Conservation (phyloP, 768 basidiomycete genomes). For the Rhodocollybia butyracea region DNA sequence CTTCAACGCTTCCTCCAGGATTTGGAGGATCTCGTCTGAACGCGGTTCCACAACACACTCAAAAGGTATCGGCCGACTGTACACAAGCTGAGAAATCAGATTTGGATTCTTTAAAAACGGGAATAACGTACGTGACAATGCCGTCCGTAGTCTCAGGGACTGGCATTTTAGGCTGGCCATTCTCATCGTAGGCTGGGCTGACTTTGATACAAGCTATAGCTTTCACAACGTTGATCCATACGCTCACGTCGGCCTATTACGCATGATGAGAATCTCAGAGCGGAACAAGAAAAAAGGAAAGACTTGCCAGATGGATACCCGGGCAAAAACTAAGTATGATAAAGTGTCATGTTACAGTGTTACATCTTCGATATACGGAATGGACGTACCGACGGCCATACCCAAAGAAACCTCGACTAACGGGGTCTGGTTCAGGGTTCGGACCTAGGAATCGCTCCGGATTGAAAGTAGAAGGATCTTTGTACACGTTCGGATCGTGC, state of each 20-base stretch:
- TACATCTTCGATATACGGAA: no score
- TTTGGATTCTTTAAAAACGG: background rate
- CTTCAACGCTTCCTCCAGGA: constrained; percentile 10
- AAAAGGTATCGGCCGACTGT: constrained; percentile 16
- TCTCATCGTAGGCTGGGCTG: no score
- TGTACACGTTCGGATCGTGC: constrained; percentile 23
- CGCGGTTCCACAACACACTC: constrained; percentile 13
- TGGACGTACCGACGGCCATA: constrained; percentile 15
- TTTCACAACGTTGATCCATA: constrained; percentile 17
- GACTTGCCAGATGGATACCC: constrained; percentile 7
- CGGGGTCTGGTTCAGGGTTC: constrained; percentile 15
- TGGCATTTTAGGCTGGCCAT: no score
- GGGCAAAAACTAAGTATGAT: background rate
- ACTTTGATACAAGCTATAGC: no score
- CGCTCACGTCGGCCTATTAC: constrained; percentile 17
- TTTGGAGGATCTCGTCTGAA: constrained; percentile 5
- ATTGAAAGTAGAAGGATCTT: constrained; percentile 27
- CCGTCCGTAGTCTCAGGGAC: constrained; percentile 15
- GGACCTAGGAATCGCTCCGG: constrained; percentile 28
- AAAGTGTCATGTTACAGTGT: no score
- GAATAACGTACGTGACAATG: constrained; percentile 12
- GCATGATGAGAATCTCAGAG: background rate
- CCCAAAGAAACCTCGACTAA: constrained; percentile 21
- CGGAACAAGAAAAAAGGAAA: background rate
- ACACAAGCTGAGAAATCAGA: background rate